These are phyloP conservation scores for Diophrys appendiculata DNA, from an alignment of 73 alveolate species.

Conservation along the genomic window DNA sequence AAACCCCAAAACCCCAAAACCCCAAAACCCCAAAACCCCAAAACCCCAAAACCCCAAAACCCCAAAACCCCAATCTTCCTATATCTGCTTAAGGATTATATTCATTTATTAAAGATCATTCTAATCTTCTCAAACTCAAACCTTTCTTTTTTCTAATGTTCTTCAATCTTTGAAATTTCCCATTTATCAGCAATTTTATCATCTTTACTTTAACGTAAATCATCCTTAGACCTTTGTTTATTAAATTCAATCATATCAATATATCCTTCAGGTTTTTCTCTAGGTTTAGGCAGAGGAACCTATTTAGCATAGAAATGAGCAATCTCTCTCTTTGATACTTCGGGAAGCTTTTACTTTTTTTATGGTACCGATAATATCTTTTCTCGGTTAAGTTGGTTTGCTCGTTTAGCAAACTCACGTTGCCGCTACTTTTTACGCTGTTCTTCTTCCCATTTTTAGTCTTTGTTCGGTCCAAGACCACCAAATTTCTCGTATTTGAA, in stretches of 20 bases:
- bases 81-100: too few species aligned
- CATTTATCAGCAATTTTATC: background rate
- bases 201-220: too few species aligned
- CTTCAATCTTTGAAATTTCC: background rate
- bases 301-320: background rate
- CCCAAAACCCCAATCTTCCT: background rate
- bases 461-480: background rate
- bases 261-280: background rate
- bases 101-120: background rate
- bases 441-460: background rate
- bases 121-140: background rate
- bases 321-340: background rate
- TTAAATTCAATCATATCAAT: background rate
- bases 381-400: background rate
- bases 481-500: background rate
- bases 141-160: background rate
- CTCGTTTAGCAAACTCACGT: background rate
- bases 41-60: too few species aligned
- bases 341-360: background rate
- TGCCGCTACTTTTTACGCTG: background rate
- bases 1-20: too few species aligned
- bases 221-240: background rate
- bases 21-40: too few species aligned
- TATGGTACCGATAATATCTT: background rate
- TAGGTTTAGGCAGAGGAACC: background rate